These are phyloP conservation scores for Persicaria tinctoria DNA, from an alignment of 148 eudicot species.

Conservation along the genomic window DNA sequence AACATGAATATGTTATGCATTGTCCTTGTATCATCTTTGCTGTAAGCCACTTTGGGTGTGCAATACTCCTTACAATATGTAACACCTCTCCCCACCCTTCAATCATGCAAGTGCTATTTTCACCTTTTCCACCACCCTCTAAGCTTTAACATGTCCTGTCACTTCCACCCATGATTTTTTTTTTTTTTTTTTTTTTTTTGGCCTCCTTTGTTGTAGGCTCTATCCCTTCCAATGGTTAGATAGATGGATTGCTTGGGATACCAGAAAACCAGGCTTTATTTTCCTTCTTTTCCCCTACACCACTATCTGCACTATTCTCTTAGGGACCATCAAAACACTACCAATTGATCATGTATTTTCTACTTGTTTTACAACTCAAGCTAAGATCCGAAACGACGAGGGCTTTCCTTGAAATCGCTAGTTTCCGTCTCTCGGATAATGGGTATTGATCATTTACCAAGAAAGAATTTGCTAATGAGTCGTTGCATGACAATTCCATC, in stretches of 20 bases:
- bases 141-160: constrained; percentile 3
- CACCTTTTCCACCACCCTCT: constrained; percentile 3
- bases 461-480: no score
- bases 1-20: background rate
- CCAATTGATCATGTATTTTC: background rate
- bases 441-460: no score
- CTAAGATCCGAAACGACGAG: background rate
- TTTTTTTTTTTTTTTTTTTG: background rate
- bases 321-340: constrained; percentile 6
- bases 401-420: no score
- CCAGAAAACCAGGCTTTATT: background rate
- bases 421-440: no score
- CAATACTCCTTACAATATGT: constrained; percentile 11
- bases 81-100: background rate
- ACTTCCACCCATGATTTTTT: constrained; percentile 1
- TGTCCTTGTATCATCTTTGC: constrained; percentile 16
- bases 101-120: constrained; percentile 9
- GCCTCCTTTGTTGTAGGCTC: background rate
- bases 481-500: no score
- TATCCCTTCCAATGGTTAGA: background rate
- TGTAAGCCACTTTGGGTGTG: constrained; percentile 29
- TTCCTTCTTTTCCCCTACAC: no score
- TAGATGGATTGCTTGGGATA: constrained; percentile 1
- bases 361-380: background rate
- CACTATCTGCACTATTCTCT: background rate